Evolutionary conservation across 2,329 filamentous ascomycete species (phyloP).

Genomic region (Diaporthe amygdali): DNA sequence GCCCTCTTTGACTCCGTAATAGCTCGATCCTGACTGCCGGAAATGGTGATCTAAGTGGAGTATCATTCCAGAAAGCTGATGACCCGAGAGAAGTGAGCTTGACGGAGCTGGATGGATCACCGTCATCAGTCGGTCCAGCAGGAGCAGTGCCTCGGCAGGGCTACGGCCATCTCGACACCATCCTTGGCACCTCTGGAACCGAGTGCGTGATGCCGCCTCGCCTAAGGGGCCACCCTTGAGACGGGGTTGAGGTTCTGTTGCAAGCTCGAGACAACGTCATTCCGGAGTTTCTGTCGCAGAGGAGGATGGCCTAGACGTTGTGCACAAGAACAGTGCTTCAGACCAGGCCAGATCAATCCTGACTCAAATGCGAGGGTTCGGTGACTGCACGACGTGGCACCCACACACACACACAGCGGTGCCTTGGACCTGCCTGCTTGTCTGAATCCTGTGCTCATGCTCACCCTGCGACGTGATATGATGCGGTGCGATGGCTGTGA

Average conservation of each 20-base stretch:
- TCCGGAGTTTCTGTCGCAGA: not conserved
- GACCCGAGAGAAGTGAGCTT: not conserved
- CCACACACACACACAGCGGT: not conserved
- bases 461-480: not conserved
- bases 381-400: not conserved
- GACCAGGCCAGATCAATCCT: not conserved
- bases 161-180: not conserved
- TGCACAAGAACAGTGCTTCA: not conserved
- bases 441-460: not conserved
- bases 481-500: not conserved
- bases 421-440: not conserved
- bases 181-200: not conserved
- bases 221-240: not conserved
- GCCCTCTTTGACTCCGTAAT: not conserved
- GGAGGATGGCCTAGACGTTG: not conserved
- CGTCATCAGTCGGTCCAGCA: not conserved
- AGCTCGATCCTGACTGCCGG: not conserved
- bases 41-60: not conserved
- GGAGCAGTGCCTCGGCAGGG: not conserved
- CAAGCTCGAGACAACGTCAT: conserved; percentile 1
- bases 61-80: not conserved
- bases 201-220: not conserved
- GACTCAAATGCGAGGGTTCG: not conserved
- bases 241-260: conserved; percentile 4
- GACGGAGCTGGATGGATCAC: not conserved